Conservation (phyloP, 305 asterid species). For the Fraxinus nigra region DNA sequence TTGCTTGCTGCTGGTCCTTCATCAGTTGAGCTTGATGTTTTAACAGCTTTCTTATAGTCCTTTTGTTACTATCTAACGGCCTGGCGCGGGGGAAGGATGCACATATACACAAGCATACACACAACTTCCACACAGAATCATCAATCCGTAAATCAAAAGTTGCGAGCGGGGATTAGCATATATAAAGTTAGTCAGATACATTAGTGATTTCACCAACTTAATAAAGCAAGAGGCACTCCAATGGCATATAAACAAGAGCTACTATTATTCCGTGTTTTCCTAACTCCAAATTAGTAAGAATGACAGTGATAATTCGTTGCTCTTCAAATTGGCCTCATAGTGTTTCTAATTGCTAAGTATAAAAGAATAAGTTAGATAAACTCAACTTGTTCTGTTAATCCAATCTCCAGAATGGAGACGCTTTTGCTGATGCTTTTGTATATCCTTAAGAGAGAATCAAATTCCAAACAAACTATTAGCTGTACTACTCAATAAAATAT, state of each 20-base stretch:
- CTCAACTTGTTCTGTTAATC: neutral
- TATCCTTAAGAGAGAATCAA: neutral
- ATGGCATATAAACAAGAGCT: slow-evolving; percentile 3
- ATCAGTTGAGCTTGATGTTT: neutral
- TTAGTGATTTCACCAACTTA: neutral
- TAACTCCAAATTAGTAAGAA: neutral
- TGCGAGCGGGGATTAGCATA: neutral
- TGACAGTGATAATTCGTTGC: neutral
- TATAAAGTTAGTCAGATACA: neutral
- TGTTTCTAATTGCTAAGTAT: neutral
- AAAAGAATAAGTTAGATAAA: neutral
- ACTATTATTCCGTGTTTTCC: neutral
- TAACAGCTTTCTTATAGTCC: neutral
- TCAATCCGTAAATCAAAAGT: neutral
- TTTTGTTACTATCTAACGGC: neutral
- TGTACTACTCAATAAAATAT: neutral
- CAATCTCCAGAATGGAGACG: neutral
- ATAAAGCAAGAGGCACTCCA: neutral
- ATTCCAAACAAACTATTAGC: neutral
- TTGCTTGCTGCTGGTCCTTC: neutral
- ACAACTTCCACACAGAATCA: neutral
- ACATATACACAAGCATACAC: neutral
- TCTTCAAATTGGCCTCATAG: neutral
- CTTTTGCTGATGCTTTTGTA: neutral
- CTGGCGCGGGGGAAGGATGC: neutral